Conservation (phyloP, 2,329 filamentous ascomycete species). For the Cercospora sp. region DNA sequence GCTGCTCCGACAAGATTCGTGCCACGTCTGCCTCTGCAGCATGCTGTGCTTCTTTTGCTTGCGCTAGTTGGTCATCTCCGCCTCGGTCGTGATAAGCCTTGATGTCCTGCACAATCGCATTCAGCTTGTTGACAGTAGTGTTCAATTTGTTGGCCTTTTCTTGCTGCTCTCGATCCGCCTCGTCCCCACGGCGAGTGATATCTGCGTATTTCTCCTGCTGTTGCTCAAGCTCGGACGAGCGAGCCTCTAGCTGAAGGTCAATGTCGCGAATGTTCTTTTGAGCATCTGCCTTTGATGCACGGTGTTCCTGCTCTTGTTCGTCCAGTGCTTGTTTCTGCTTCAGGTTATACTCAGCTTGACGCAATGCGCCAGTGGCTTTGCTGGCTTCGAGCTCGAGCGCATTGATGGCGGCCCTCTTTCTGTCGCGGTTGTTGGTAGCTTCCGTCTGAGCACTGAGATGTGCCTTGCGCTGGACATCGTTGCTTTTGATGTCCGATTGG, state of each 20-base stretch:
- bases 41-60: constrained; percentile 68
- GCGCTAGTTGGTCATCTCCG: constrained; percentile 69
- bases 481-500: constrained; percentile 68
- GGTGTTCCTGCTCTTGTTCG: constrained; percentile 71
- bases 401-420: constrained; percentile 66
- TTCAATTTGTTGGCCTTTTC: constrained; percentile 70
- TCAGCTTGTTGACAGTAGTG: constrained; percentile 74
- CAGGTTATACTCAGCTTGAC: constrained; percentile 68
- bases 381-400: constrained; percentile 70
- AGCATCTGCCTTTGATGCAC: constrained; percentile 66
- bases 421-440: constrained; percentile 69
- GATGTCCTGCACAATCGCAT: constrained; percentile 74
- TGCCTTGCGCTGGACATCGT: constrained; percentile 66
- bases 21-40: constrained; percentile 65
- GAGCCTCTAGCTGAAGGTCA: constrained; percentile 70
- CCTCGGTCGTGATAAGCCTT: constrained; percentile 74
- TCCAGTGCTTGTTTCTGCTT: constrained; percentile 76
- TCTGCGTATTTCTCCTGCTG: constrained; percentile 77
- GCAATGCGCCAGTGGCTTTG: constrained; percentile 72
- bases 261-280: constrained; percentile 67
- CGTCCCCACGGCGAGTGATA: constrained; percentile 67
- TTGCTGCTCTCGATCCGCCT: constrained; percentile 70
- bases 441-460: constrained; percentile 66
- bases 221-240: constrained; percentile 74
- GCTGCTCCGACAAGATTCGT: constrained; percentile 66